Percentiles rank a stretch among this genome's conserved stretches.
Conservation (phyloP, 1,284 basidiomycete genomes). For the Rhodotorula sp. region DNA sequence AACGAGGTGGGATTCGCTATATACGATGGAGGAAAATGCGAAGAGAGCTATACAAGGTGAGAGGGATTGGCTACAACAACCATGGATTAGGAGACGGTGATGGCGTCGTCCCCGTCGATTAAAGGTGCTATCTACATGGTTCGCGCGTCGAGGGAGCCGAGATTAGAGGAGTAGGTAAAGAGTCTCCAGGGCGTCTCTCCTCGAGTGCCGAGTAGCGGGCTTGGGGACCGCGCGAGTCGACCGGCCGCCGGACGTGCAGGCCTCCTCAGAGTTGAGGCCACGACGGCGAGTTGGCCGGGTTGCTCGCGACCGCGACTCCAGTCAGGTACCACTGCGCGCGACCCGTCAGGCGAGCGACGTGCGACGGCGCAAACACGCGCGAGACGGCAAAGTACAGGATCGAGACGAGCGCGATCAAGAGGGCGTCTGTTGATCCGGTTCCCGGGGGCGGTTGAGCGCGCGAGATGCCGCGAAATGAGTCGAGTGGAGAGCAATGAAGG, state of each 20-base stretch:
- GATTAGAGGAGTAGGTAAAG: not conserved
- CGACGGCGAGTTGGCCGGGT: not conserved
- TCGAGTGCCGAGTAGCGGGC: too few species aligned
- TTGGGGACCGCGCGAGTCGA: too few species aligned
- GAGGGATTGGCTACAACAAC: not conserved
- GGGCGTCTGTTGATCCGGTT: not conserved
- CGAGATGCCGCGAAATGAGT: not conserved
- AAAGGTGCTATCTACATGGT: not conserved
- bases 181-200: too few species aligned
- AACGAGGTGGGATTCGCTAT: not conserved
- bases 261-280: not conserved
- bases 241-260: not conserved
- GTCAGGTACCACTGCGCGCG: conserved; percentile 7
- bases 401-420: conserved; percentile 7
- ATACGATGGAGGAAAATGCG: not conserved
- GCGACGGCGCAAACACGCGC: conserved; percentile 6
- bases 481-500: not conserved
- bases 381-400: conserved; percentile 9
- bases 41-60: not conserved
- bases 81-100: not conserved
- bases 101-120: not conserved
- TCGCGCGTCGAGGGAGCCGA: not conserved
- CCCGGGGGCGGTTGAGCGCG: not conserved
- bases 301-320: not conserved
- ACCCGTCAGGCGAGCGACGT: not conserved